Evolutionary conservation across 495 filamentous ascomycete genomes (phyloP), one percentile per base, ranked within the genome.

Genomic region (Aspergillus indologenus): DNA sequence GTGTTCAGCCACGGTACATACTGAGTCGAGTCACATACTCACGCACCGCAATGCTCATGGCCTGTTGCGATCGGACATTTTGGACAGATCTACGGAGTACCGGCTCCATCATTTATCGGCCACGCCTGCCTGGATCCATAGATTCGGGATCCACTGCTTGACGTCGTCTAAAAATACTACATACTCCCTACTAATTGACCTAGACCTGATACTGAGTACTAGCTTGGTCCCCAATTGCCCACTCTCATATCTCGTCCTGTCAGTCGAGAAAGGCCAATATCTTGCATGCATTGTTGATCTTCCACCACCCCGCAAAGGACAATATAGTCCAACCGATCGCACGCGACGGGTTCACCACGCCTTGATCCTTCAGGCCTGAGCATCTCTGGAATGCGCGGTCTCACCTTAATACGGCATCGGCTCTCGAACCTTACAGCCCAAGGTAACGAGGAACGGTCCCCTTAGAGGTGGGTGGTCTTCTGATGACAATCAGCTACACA

Each of bases 91-190:
- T 50, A 26, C n/a, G n/a, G n/a, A n/a, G n/a, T n/a, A n/a, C 29
- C 48, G 23, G 23, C 48, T 26, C 23, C 48, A 48, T 48, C 45
- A 23, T 12, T 21, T 51, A n/a, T 51, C 21, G 48, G 48, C 18
- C 23, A 24, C 26, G 46, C 20, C 21, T 40, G 34, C 14, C 46
- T 50, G 47, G 47, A 19, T 50, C 47, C 47, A 17, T 24, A 23
- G 45, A 14, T 29, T 31, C 17, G 48, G 48, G 48, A 51, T 51
- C 48, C 48, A 51, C 48, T 18, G 48, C 15, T 18, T 31, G 24
- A 8, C 24, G 29, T 19, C 23, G 48, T 51, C 48, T 51, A 51
- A 51, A 51, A 51, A 51, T 51, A 51, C 34, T 15, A n/a, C n/a
- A n/a, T n/a, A n/a, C n/a, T 29, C 26, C 9, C 26, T 29, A 40